Percentiles rank a stretch among this genome's conserved stretches.
phyloP scores from a whole-genome alignment of 1,284 basidiomycete species.

The Tilletia setariae region DNA sequence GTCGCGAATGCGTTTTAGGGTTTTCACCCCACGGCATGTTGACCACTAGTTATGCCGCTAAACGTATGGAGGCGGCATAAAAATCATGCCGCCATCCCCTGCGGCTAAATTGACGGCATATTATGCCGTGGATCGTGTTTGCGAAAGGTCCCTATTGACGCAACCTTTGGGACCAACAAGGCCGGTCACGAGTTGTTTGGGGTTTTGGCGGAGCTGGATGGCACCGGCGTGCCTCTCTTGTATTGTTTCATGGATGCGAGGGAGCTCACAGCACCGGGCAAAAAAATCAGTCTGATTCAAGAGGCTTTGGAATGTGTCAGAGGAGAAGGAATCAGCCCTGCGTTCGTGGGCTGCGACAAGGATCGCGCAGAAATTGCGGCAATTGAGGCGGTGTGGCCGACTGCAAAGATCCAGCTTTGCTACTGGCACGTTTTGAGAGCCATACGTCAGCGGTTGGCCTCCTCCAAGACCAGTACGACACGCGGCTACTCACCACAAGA shows the following conservation, averaged over 20 bases:
- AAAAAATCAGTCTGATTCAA: background rate
- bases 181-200: background rate
- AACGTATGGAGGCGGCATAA: too few relatives aligned
- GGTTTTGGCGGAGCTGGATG: background rate
- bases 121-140: too few relatives aligned
- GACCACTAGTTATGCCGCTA: too few relatives aligned
- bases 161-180: background rate
- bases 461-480: background rate
- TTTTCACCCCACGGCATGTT: too few relatives aligned
- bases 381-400: background rate
- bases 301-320: background rate
- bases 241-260: background rate
- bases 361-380: background rate
- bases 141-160: too few relatives aligned
- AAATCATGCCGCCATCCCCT: too few relatives aligned
- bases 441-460: background rate
- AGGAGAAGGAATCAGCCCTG: background rate
- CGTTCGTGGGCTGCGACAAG: background rate
- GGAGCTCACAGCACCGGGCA: background rate
- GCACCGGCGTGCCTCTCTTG: background rate
- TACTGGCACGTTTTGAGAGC: background rate
- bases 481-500: too few relatives aligned
- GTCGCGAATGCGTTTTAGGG: too few relatives aligned
- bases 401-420: background rate
- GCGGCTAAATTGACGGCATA: too few relatives aligned